These are phyloP conservation scores for Cryptococcus sp. DNA, from an alignment of 1,284 basidiomycete genomes.

Conservation along the genomic window DNA sequence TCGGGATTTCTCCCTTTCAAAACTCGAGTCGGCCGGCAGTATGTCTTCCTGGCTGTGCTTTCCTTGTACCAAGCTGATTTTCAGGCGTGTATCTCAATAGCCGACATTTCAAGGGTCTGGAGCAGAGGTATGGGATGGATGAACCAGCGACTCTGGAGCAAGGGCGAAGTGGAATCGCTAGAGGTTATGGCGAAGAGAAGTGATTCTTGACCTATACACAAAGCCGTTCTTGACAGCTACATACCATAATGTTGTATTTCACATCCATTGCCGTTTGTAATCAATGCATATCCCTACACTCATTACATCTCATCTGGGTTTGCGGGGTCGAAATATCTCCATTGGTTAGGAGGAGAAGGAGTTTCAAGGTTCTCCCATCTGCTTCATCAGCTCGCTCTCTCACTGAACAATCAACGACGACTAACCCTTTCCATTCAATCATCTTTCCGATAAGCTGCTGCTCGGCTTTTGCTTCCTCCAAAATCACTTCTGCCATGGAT, in stretches of 20 bases:
- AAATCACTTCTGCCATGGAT: conserved; percentile 42
- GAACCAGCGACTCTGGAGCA: conserved; percentile 77
- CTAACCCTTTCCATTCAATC: conserved; percentile 94
- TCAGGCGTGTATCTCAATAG: conserved; percentile 31
- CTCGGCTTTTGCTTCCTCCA: conserved; percentile 82
- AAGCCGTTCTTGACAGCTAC: too few species aligned
- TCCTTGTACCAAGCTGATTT: conserved; percentile 1
- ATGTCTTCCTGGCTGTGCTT: conserved; percentile 24
- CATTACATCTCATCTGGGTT: conserved; percentile 1
- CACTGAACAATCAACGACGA: conserved; percentile 27
- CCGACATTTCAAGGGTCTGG: conserved; percentile 76
- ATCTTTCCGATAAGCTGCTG: conserved; percentile 73
- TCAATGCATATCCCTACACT: background rate
- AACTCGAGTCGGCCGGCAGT: conserved; percentile 70
- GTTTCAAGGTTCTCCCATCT: conserved; percentile 43
- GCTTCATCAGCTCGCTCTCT: conserved; percentile 8
- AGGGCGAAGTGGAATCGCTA: conserved; percentile 82
- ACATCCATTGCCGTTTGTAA: background rate
- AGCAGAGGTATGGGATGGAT: conserved; percentile 72
- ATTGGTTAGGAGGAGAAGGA: conserved; percentile 36
- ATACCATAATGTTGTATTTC: too few species aligned
- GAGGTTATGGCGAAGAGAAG: conserved; percentile 63
- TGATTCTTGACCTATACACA: too few species aligned
- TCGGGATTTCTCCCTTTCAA: conserved; percentile 55
- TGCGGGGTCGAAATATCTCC: conserved; percentile 45